Evolutionary conservation across 2,329 filamentous ascomycete species (phyloP).

Genomic region (Phaeophleospora eucalypticola): DNA sequence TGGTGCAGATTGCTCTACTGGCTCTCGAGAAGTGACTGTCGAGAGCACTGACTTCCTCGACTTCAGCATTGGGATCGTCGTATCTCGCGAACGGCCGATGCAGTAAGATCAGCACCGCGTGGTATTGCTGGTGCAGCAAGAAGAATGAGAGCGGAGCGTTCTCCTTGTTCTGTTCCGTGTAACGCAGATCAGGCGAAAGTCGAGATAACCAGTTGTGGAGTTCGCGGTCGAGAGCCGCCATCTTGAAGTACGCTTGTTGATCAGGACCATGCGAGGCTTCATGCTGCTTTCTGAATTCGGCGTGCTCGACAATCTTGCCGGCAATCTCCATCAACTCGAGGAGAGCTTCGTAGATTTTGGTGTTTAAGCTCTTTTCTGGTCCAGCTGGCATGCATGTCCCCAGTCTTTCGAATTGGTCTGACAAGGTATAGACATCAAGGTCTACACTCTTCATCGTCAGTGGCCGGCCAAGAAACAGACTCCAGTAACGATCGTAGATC

Average conservation of each 20-base stretch:
- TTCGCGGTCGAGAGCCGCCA: conserved; percentile 24
- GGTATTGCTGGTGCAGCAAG: conserved; percentile 26
- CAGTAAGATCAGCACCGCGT: conserved; percentile 23
- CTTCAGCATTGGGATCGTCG: conserved; percentile 16
- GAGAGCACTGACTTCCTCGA: conserved; percentile 20
- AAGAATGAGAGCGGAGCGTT: conserved; percentile 24
- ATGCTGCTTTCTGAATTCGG: conserved; percentile 19
- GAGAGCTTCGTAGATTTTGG: conserved; percentile 25
- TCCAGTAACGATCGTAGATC: conserved; percentile 27
- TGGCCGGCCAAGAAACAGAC: conserved; percentile 25
- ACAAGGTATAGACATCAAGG: conserved; percentile 23
- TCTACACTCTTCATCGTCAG: conserved; percentile 26
- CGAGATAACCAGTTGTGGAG: conserved; percentile 21
- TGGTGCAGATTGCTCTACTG: conserved; percentile 25
- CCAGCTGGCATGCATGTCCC: conserved; percentile 25
- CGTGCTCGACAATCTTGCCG: conserved; percentile 26
- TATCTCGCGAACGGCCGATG: conserved; percentile 26
- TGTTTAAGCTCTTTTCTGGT: conserved; percentile 21
- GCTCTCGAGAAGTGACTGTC: conserved; percentile 25
- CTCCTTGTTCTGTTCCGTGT: conserved; percentile 22
- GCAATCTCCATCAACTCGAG: conserved; percentile 28
- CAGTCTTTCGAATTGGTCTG: conserved; percentile 24
- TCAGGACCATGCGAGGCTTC: conserved; percentile 16
- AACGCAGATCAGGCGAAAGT: conserved; percentile 22
- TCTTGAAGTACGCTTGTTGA: conserved; percentile 26